Evolutionary conservation across 768 basidiomycete species (phyloP), one percentile per base, ranked within the genome.

Genomic region (Peribolospora baueri): DNA sequence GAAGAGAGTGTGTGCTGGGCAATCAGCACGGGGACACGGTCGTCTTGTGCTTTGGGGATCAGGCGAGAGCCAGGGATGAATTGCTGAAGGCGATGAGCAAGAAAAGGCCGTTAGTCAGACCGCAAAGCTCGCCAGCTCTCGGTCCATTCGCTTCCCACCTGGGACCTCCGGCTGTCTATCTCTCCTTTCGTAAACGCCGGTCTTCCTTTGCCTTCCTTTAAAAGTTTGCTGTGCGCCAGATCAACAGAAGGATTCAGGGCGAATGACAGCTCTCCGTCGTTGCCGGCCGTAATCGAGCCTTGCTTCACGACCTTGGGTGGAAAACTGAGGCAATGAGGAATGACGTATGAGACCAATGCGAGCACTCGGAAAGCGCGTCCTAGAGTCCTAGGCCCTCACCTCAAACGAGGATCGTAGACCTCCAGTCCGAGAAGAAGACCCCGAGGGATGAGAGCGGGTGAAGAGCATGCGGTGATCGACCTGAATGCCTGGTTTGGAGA

Each of bases 351-450:
- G 43, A 54, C 42, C 40, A 41, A 50, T 39, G 7, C 42, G 9
- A 48, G 39, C 42, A 46, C 6, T 37, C 8, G 7, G 41, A 55
- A 42, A 14, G 47, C n/a, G 38, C 8, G 7, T 14, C 42, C 7
- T 40, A 39, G 39, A 49, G 48, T 5, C n/a, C 42, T 14, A 1
- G 8, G 65, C 25, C 25, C 76, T 42, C 59, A 90, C 90, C 73
- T 81, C 9, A 95, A 69, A 50, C 91, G 74, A 9, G 91, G 91
- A 65, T 98, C 91, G 45, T 81, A 69, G 0, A 86, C 82, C 46
- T 73, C 79, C 56, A 86, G 74, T 0, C 86, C 86, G 14, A 86
- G 70, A 0, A 85, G 68, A 74, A 82, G 82, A 3, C 80, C 82
- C 46, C 78, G 71, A 5, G 84, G 78, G 4, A 87, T 63, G 7